Percentiles rank a stretch among this genome's conserved stretches.
phyloP scores from a whole-genome alignment of 2,329 filamentous ascomycete species.

The Orbilia oligospora region DNA sequence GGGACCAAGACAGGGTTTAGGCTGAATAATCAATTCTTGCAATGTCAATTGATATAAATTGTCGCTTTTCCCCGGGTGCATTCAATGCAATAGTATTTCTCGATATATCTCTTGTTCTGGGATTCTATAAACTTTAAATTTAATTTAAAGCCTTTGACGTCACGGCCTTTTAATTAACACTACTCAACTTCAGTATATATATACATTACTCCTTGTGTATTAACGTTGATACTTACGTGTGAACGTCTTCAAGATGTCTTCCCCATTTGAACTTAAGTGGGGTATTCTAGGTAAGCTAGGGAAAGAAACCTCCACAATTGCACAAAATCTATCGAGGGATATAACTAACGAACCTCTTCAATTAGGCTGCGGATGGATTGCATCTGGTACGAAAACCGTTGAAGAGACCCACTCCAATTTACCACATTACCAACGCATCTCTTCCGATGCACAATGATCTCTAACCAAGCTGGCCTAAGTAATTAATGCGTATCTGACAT shows the following conservation, averaged over 20 bases:
- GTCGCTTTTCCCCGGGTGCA: background rate
- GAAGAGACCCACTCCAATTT: slow-evolving; percentile 15
- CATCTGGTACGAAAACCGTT: slow-evolving; percentile 51
- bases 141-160: slow-evolving; percentile 21
- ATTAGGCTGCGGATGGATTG: slow-evolving; percentile 62
- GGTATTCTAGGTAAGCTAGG: slow-evolving; percentile 62
- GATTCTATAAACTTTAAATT: background rate
- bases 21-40: slow-evolving; percentile 50
- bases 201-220: too few relatives aligned
- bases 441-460: background rate
- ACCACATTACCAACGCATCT: slow-evolving; percentile 48
- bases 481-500: slow-evolving; percentile 12
- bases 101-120: slow-evolving; percentile 5
- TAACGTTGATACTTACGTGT: background rate
- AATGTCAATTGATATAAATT: slow-evolving; percentile 7
- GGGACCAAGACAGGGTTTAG: slow-evolving; percentile 36
- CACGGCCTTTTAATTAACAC: slow-evolving; percentile 1
- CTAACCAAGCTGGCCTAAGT: too few relatives aligned
- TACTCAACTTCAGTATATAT: too few relatives aligned
- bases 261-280: slow-evolving; percentile 62
- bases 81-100: background rate
- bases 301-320: background rate
- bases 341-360: background rate
- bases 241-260: slow-evolving; percentile 31
- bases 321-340: background rate